Conservation (phyloP, 306 rosid genomes). For the Pyrus bretschneideri region DNA sequence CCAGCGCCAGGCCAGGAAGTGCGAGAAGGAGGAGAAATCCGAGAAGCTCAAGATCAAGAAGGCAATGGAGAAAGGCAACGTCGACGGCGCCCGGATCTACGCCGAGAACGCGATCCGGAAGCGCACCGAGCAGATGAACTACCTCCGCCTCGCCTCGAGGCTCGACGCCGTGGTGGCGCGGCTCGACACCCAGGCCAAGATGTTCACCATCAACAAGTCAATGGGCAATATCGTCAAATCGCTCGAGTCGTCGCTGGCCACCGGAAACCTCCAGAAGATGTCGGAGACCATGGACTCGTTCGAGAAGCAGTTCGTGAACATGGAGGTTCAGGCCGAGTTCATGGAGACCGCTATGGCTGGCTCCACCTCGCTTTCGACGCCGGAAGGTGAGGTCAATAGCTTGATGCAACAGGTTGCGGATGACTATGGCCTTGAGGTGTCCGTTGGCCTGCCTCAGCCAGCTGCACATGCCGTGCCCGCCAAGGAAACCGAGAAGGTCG, state of each 20-base stretch:
- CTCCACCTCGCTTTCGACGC: constrained; percentile 80
- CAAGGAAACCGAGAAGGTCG: constrained; percentile 78
- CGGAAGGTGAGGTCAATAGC: constrained; percentile 90
- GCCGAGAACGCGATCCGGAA: constrained; percentile 95
- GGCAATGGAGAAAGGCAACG: constrained; percentile 90
- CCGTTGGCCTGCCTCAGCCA: constrained; percentile 87
- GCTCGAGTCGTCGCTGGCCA: constrained; percentile 58
- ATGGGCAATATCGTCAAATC: constrained; percentile 91
- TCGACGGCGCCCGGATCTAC: constrained; percentile 90
- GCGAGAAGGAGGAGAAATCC: constrained; percentile 93
- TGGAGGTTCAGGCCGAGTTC: constrained; percentile 98
- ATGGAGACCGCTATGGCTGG: constrained; percentile 98
- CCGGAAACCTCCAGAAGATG: constrained; percentile 93
- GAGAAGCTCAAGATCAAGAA: constrained; percentile 91
- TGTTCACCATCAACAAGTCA: constrained; percentile 80
- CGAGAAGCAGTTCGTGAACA: constrained; percentile 92
- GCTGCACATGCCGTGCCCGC: constrained; percentile 80
- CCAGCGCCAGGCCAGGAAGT: constrained; percentile 72
- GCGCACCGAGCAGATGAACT: constrained; percentile 92
- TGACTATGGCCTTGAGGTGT: constrained; percentile 90
- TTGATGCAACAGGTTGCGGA: constrained; percentile 97
- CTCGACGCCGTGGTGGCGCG: constrained; percentile 96
- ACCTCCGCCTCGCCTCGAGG: constrained; percentile 81
- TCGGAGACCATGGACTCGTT: constrained; percentile 91
- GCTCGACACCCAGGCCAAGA: constrained; percentile 95